Evolutionary conservation across 2,329 filamentous ascomycete species (phyloP), one percentile per base, ranked within the genome.

Genomic region (Waltergamsia citrina): DNA sequence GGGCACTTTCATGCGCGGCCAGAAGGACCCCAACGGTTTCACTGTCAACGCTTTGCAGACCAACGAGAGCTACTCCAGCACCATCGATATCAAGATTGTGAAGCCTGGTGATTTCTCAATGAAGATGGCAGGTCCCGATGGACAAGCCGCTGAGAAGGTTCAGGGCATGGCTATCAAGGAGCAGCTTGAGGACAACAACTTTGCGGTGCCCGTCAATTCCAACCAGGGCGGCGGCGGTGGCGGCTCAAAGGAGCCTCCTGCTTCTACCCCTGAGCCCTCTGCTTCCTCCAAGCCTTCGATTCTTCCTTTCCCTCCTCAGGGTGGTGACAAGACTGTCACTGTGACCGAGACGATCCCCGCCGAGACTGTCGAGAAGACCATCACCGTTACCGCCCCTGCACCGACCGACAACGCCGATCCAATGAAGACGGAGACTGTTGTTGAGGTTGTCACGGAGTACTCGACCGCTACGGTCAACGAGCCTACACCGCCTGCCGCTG

Each of bases 171-270:
- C 62, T 29, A 61, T 71, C 40, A 46, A 59, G 38, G 46, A 46
- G 4, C 67, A 72, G 53, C 62, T 71, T 22, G 25, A 30, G 48
- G 39, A 42, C 22, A 60, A 53, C 40, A 57, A 60, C 45, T 72
- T 63, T 43, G 52, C 63, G 33, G 64, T 73, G 35, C 43, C 53
- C 22, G 53, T 68, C 16, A 46, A 53, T 24, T 48, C 37, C 12
- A 48, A 39, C 27, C 27, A 37, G 12, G 37, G 44, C 9, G 42
- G 42, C 10, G 41, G 31, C 23, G 24, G 44, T 39, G 22, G 44
- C 41, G 42, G 47, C 20, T 36, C 40, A 18, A 37, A 39, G 21
- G 34, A 41, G 7, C 6, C 31, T 7, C 12, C 32, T 17, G 6
- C 32, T 4, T 4, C 25, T 25, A 21, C 33, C 21, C 20, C 32